Evolutionary conservation across 352 stramenopile species (phyloP), one percentile per base, ranked within the genome.

Genomic region (Pseudoperonospora humuli): DNA sequence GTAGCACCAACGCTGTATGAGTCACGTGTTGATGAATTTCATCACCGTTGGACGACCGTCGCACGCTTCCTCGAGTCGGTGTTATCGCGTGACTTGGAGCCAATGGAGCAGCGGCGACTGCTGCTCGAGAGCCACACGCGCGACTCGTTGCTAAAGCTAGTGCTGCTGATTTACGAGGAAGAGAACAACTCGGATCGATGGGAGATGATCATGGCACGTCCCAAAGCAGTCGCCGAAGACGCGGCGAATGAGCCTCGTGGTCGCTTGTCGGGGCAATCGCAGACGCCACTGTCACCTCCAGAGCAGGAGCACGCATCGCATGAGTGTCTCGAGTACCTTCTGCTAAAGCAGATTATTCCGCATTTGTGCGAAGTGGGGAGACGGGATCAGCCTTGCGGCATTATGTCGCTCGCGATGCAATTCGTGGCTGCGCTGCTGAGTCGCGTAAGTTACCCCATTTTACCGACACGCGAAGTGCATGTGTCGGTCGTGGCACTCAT

Each of bases 391-490:
- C 81, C 81, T 1, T 80, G 61, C 21, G 81, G 79, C 14, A 87
- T 93, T 60, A 93, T 93, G 81, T 82, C 80, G 37, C 64, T 93
- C 15, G 45, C 77, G 26, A 66, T 93, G 57, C 78, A 91, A 49
- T 93, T 93, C 42, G 68, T 90, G n/a, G 67, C 52, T 20, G 76
- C 76, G 8, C 51, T 93, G 32, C 61, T 93, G 18, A 86, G 80
- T 46, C 75, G 75, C 40, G 74, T 93, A 45, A 87, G 83, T 50
- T 86, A 91, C 24, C 81, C 81, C 18, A 79, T 93, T 20, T 44
- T 93, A 10, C 81, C 81, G 7, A 91, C 81, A 17, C 63, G 78
- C 0, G 81, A 89, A 32, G 66, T 93, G 15, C 81, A 90, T 53
- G 71, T 86, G 42, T 82, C 78, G 9, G 70, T 93, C 8, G 73